Percentiles rank a stretch among this genome's conserved stretches.
Conservation (phyloP, 345 rosid genomes). For the Litchi chinensis region DNA sequence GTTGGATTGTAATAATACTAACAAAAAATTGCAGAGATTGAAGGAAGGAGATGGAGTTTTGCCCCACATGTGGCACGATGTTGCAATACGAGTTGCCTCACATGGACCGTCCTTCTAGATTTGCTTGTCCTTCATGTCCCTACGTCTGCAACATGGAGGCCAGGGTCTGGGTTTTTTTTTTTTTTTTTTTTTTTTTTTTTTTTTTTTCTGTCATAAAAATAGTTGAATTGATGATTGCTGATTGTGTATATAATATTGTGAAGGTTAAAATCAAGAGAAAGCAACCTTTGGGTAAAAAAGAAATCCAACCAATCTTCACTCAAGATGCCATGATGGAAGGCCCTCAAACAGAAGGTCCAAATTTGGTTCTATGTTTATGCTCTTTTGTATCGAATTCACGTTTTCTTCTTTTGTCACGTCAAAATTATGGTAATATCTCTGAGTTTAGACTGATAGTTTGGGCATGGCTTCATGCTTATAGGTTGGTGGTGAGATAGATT, state of each 20-base stretch:
- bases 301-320: conserved; percentile 36
- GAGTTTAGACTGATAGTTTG: background rate
- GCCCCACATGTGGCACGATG: conserved; percentile 57
- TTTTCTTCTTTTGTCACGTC: background rate
- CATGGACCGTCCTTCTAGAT: conserved; percentile 42
- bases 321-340: conserved; percentile 56
- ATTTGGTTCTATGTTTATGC: background rate
- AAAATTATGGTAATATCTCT: background rate
- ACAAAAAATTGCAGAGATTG: background rate
- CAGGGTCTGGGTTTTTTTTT: conserved; percentile 31
- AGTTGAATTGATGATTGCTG: background rate
- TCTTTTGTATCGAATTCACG: background rate
- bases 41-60: conserved; percentile 51
- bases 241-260: background rate
- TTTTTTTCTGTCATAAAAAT: background rate
- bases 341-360: conserved; percentile 54
- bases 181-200: background rate
- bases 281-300: conserved; percentile 50
- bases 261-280: conserved; percentile 62
- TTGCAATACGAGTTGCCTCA: conserved; percentile 54
- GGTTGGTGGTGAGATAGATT: background rate
- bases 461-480: background rate
- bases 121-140: conserved; percentile 59
- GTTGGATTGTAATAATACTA: background rate
- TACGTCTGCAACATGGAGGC: conserved; percentile 47